Evolutionary conservation across 2,329 filamentous ascomycete genomes (phyloP).

Genomic region (Lasiodiplodia theobromae): DNA sequence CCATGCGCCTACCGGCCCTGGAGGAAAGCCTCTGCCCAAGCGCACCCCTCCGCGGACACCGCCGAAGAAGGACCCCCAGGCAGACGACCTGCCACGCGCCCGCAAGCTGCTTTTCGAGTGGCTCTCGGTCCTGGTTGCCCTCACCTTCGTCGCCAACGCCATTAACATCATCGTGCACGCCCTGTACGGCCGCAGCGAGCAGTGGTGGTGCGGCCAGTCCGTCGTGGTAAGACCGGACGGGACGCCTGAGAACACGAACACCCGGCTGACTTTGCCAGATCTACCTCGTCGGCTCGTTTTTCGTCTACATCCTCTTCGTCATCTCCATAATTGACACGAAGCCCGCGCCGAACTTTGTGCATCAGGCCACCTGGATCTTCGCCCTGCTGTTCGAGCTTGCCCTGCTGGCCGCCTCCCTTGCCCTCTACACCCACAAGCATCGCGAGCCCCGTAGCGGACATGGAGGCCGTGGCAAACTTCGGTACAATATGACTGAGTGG

Average conservation of each 20-base stretch:
- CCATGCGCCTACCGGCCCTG: conserved; percentile 69
- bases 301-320: conserved; percentile 84
- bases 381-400: conserved; percentile 75
- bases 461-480: conserved; percentile 35
- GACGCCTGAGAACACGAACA: conserved; percentile 33
- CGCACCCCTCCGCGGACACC: conserved; percentile 54
- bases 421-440: conserved; percentile 73
- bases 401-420: conserved; percentile 72
- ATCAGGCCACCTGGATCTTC: conserved; percentile 80
- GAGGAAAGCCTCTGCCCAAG: conserved; percentile 84
- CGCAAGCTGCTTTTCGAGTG: conserved; percentile 78
- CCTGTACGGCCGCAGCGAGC: conserved; percentile 67
- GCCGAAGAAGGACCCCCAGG: conserved; percentile 54
- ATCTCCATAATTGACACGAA: conserved; percentile 86
- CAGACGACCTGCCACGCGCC: conserved; percentile 67
- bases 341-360: conserved; percentile 79
- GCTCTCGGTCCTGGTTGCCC: conserved; percentile 72
- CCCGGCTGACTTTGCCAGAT: conserved; percentile 62
- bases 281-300: conserved; percentile 83
- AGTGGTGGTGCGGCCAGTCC: conserved; percentile 84
- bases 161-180: conserved; percentile 77
- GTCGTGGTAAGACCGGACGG: conserved; percentile 67
- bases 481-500: conserved; percentile 61
- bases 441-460: conserved; percentile 65
- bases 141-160: conserved; percentile 79